Base-by-base conservation (phyloP, 768 basidiomycete genomes). In the Boletellus ananas region DNA sequence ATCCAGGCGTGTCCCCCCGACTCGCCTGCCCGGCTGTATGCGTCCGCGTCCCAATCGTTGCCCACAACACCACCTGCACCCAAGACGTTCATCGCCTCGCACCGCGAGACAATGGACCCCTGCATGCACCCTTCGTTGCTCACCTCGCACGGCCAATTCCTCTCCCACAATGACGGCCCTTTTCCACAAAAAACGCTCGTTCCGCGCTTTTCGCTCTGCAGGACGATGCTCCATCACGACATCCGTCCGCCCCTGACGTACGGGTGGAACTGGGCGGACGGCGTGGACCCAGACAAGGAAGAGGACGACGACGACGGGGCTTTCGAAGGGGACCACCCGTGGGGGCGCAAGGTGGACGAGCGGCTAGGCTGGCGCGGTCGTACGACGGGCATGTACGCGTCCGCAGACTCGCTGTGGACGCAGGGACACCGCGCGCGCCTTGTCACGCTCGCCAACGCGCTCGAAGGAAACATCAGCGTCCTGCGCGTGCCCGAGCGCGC, bases 361-460 rank as follows among this genome's bases (percentile, higher is more conserved):
- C 70, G 79, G 4, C 55, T 89, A 16, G 71, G 81, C 35, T 90
- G 89, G 89, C 74, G 89, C 35, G 89, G 89, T 3, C 79, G 79
- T 36, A 86, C 80, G 39, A 89, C 88, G 0, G 89, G 88, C 10
- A 84, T 81, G 17, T 69, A 57, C 45, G 74, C 78, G 33, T 58
- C 66, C 13, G 47, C 60, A 2, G 47, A 56, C 1, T 68, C 73
- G 8, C 67, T 69, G 6, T 85, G 84, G 85, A 46, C 63, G 55
- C 58, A 71, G 18, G 70, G 74, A 6, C 85, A 85, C 47, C 69
- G 85, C 0, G 61, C 72, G 18, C 68, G 74, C 18, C 65, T 85
- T 2, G 72, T 83, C 29, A 65, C 69, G 13, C 61, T 68, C 21
- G 50, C 76, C 8, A 80, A 77, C 33, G 62, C 73, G 6, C 42